Evolutionary conservation across 345 rosid genomes (phyloP).

Genomic region (Corchorus olitorius): DNA sequence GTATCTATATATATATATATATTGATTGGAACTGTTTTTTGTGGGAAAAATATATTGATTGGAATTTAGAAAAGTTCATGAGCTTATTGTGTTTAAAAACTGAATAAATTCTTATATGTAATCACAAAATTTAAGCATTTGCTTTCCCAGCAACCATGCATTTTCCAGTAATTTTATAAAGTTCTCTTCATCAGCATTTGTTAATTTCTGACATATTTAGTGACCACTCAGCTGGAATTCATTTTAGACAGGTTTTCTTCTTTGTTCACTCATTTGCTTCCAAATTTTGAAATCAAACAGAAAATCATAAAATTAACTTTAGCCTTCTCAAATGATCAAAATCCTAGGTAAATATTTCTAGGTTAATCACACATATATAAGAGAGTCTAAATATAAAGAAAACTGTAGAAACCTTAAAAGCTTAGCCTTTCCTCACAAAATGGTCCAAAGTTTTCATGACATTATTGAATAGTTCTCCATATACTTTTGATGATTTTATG

Average conservation of each 20-base stretch:
- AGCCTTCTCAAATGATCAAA: not conserved
- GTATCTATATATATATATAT: too few relatives aligned
- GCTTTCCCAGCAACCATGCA: not conserved
- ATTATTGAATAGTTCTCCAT: not conserved
- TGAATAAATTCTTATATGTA: too few relatives aligned
- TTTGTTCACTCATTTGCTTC: not conserved
- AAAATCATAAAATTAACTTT: too few relatives aligned
- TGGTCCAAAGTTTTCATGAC: not conserved
- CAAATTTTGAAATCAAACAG: too few relatives aligned
- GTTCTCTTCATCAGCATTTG: not conserved
- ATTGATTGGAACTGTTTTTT: not conserved
- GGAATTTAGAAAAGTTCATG: too few relatives aligned
- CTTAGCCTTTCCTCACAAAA: not conserved
- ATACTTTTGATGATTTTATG: too few relatives aligned
- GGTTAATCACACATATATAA: not conserved
- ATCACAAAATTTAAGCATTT: not conserved
- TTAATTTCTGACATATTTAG: not conserved
- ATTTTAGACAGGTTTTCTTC: not conserved
- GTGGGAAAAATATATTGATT: too few relatives aligned
- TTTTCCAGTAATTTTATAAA: not conserved
- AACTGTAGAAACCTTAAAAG: not conserved
- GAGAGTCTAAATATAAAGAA: not conserved
- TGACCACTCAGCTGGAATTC: not conserved
- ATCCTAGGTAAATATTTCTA: not conserved
- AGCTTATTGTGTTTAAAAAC: too few relatives aligned